Evolutionary conservation across 495 filamentous ascomycete genomes (phyloP).

Genomic region (Penicillium soppii): DNA sequence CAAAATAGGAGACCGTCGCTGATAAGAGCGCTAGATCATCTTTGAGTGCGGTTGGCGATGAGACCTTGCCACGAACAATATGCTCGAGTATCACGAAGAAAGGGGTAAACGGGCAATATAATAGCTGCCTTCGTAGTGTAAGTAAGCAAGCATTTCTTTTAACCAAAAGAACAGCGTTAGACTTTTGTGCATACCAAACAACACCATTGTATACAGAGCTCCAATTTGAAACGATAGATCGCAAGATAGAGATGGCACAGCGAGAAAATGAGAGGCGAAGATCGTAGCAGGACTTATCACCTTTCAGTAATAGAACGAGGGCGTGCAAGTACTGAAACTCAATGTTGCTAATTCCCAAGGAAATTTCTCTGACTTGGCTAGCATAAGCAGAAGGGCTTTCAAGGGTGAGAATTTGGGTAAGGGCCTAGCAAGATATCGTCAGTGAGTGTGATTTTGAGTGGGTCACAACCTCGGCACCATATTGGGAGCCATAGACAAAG

Average conservation of each 20-base stretch:
- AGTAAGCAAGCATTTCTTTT: too few relatives aligned
- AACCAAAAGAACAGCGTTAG: too few relatives aligned
- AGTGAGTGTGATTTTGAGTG: background rate
- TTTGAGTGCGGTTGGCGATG: background rate
- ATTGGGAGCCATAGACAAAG: background rate
- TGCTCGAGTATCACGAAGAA: conserved; percentile 20
- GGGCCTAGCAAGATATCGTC: background rate
- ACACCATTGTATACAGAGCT: conserved; percentile 21
- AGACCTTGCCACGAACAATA: background rate
- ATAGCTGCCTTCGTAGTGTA: conserved; percentile 22
- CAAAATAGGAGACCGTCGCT: conserved; percentile 5
- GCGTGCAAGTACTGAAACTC: conserved; percentile 13
- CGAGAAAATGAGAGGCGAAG: conserved; percentile 10
- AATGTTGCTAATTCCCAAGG: conserved; percentile 7
- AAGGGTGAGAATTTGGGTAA: too few relatives aligned
- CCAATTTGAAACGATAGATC: conserved; percentile 16
- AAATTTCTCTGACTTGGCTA: conserved; percentile 6
- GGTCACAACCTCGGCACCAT: conserved; percentile 4
- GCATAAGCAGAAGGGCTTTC: background rate
- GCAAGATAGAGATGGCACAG: conserved; percentile 12
- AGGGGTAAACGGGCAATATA: conserved; percentile 22
- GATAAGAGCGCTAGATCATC: conserved; percentile 8
- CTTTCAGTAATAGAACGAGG: conserved; percentile 8
- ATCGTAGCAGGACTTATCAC: background rate
- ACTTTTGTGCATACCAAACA: conserved; percentile 10